Base-by-base conservation (phyloP, 2,329 filamentous ascomycete genomes). In the Ascochyta pisi region DNA sequence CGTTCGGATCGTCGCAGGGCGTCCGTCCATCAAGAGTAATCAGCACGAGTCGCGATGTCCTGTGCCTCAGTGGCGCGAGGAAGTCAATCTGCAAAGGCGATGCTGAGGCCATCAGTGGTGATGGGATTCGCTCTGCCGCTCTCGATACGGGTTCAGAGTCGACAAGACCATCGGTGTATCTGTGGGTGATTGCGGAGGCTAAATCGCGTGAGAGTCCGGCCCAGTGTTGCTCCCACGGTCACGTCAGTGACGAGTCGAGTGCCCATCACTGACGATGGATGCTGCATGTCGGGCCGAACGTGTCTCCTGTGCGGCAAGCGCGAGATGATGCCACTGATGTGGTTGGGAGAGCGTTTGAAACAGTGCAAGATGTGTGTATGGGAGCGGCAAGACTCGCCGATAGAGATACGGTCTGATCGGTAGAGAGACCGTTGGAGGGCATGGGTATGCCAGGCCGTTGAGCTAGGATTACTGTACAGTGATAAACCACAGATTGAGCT, bases 371-470 rank as follows among this genome's bases (percentile, higher is more conserved):
- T n/a, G 4, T 33, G 24, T 41, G 23, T n/a, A 40, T 38, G 31
- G 31, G 13, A 33, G 44, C 12, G 37, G 46, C 33, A 41, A 22
- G 37, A 34, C 27, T 46, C 35, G 35, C 46, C 46, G 35, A 35
- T 41, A 29, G 24, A 16, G 47, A 31, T 23, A 22, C 27, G 47
- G 42, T 48, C 4, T 44, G 24, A 40, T 22, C 31, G 31, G 42
- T 50, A 37, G 24, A 43, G 33, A 43, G 19, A 24, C 22, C 15
- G 47, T 43, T 27, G 38, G 33, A 19, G 27, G 19, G 37, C 46
- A 50, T 43, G 45, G 47, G 37, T 38, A 51, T 43, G 33, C 42
- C 38, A 48, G 38, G 38, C 47, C 47, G 43, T 34, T 34, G 26
- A 6, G 24, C 41, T 39, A 47, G 48, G 31, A 24, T 35, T 33